These are phyloP conservation scores for Verticillium nubilum DNA, from an alignment of 2,329 filamentous ascomycete genomes.

Conservation along the genomic window DNA sequence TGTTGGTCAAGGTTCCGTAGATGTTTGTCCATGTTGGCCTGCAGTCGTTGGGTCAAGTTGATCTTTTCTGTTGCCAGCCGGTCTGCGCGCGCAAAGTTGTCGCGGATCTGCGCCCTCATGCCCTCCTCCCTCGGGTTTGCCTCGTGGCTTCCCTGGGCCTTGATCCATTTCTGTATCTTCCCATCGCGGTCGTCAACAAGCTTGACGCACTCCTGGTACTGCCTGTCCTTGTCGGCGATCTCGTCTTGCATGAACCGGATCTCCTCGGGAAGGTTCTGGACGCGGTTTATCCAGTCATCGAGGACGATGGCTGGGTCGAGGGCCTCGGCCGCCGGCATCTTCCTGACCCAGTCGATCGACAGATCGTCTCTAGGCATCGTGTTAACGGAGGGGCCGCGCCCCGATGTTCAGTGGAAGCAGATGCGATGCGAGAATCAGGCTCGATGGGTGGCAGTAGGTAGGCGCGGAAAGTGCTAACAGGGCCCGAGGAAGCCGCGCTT, in stretches of 20 bases:
- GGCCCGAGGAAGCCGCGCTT: not conserved
- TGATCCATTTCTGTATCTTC: constrained; percentile 77
- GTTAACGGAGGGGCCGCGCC: constrained; percentile 40
- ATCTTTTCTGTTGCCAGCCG: constrained; percentile 72
- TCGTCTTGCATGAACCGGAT: constrained; percentile 80
- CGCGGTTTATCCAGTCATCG: constrained; percentile 71
- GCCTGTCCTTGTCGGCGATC: constrained; percentile 72
- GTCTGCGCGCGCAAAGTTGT: constrained; percentile 64
- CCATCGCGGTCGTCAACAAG: constrained; percentile 67
- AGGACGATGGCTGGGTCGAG: constrained; percentile 65
- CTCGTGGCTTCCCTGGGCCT: constrained; percentile 66
- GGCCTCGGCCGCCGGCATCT: constrained; percentile 57
- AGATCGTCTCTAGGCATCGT: constrained; percentile 69
- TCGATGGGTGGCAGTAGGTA: not conserved
- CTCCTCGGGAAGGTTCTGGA: constrained; percentile 76
- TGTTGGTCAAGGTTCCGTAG: constrained; percentile 56
- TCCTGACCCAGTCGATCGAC: constrained; percentile 64
- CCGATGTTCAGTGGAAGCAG: constrained; percentile 2
- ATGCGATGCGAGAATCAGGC: constrained; percentile 1
- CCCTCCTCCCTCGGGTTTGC: constrained; percentile 70
- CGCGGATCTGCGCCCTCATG: constrained; percentile 59
- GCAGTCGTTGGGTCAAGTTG: constrained; percentile 59
- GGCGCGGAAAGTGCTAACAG: not conserved
- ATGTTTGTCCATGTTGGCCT: constrained; percentile 57
- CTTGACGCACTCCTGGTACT: constrained; percentile 62